Evolutionary conservation across 2,329 filamentous ascomycete genomes (phyloP).

Genomic region (Apiospora arundinis): DNA sequence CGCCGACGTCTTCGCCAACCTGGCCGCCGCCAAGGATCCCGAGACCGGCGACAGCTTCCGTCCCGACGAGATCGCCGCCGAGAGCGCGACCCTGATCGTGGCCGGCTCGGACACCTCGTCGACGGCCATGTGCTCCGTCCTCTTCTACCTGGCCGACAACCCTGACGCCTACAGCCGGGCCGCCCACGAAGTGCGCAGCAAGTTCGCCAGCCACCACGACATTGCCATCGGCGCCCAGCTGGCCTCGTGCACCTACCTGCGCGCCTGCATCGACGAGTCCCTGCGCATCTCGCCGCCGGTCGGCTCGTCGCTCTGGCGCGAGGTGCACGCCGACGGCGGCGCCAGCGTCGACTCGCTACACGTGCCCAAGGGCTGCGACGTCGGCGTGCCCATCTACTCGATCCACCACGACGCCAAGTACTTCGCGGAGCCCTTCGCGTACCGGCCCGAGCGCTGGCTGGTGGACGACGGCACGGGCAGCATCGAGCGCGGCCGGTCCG

Average conservation of each 20-base stretch:
- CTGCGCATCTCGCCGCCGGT: slow-evolving; percentile 26
- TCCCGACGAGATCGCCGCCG: slow-evolving; percentile 23
- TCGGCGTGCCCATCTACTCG: slow-evolving; percentile 26
- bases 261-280: slow-evolving; percentile 27
- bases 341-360: slow-evolving; percentile 22
- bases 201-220: slow-evolving; percentile 22
- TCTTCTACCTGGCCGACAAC: slow-evolving; percentile 26
- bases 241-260: slow-evolving; percentile 24
- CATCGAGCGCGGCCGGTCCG: slow-evolving; percentile 30
- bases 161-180: slow-evolving; percentile 20
- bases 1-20: slow-evolving; percentile 24
- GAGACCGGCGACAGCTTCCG: slow-evolving; percentile 24
- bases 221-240: slow-evolving; percentile 24
- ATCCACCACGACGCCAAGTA: slow-evolving; percentile 25
- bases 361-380: slow-evolving; percentile 26
- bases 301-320: slow-evolving; percentile 24
- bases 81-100: slow-evolving; percentile 25
- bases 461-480: slow-evolving; percentile 16
- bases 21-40: slow-evolving; percentile 22
- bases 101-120: slow-evolving; percentile 26
- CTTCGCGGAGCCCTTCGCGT: slow-evolving; percentile 26
- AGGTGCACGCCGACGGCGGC: slow-evolving; percentile 8
- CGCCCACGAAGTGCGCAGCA: slow-evolving; percentile 25
- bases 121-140: slow-evolving; percentile 15
- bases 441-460: slow-evolving; percentile 28